Evolutionary conservation across 2,329 filamentous ascomycete species (phyloP).

Genomic region (Periglandula ipomoeae): DNA sequence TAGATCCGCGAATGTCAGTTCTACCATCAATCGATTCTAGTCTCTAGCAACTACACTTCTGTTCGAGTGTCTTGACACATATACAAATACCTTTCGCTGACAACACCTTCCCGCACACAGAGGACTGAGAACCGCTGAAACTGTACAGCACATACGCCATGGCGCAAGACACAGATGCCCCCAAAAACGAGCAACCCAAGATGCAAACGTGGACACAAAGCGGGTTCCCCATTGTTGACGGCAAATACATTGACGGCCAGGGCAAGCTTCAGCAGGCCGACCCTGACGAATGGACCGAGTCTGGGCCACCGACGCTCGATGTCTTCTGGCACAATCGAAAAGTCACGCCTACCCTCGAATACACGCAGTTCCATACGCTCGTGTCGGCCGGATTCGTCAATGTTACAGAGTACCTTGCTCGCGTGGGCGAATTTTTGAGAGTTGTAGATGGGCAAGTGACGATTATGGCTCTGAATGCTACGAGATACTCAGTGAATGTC

Average conservation of each 20-base stretch:
- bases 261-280: neutral
- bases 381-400: neutral
- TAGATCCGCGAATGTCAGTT: no score
- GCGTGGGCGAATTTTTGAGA: neutral
- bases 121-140: no score
- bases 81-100: no score
- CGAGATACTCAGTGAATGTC: neutral
- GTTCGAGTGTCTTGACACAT: no score
- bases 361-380: neutral
- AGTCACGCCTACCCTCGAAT: neutral
- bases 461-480: neutral
- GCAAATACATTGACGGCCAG: neutral
- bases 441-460: neutral
- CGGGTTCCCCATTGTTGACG: neutral
- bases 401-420: neutral
- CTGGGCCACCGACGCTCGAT: neutral
- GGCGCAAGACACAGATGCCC: neutral
- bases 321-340: neutral
- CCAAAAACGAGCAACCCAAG: neutral
- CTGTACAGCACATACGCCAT: no score
- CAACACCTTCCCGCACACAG: no score
- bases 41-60: no score
- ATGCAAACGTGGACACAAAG: neutral
- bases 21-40: no score
- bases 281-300: neutral